A percentile compares a stretch with the other conserved stretches of the same genome.
phyloP scores from a whole-genome alignment of 2,329 filamentous ascomycete species.

The Elsinoe ampelina region DNA sequence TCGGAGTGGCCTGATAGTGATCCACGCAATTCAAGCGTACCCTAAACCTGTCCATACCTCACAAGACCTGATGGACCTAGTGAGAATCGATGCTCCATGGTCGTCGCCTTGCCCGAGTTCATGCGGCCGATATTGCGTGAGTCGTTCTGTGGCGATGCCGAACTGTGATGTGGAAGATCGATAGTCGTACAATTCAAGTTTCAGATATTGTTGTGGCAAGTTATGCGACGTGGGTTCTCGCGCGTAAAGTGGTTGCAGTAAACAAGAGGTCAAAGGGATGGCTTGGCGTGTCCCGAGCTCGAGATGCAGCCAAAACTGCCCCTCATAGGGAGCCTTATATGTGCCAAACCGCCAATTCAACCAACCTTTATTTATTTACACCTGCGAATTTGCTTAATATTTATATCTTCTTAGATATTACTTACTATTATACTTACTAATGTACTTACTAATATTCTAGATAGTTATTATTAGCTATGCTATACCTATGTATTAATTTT shows the following conservation, averaged over 20 bases:
- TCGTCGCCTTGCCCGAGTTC: background rate
- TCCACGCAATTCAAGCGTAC: conserved; percentile 94
- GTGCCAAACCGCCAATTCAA: no score
- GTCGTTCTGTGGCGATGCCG: no score
- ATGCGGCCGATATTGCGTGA: background rate
- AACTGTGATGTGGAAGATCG: background rate
- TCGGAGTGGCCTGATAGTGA: conserved; percentile 75
- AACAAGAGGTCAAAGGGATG: background rate
- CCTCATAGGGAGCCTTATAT: no score
- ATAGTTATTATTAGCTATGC: no score
- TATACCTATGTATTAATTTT: no score
- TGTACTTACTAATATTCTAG: no score
- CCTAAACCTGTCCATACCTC: conserved; percentile 49
- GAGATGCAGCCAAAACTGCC: background rate
- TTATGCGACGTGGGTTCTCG: background rate
- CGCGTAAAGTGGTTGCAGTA: conserved; percentile 11
- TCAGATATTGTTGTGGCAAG: background rate
- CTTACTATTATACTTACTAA: no score
- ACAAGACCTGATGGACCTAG: no score
- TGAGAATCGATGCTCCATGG: background rate
- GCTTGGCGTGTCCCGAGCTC: background rate
- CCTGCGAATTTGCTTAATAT: no score
- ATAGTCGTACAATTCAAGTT: background rate
- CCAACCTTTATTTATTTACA: no score
- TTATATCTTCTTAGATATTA: no score